Percentiles rank a stretch among this genome's conserved stretches.
Evolutionary conservation across 108 stramenopile species (phyloP).

Genomic region (Parmales sp.): DNA sequence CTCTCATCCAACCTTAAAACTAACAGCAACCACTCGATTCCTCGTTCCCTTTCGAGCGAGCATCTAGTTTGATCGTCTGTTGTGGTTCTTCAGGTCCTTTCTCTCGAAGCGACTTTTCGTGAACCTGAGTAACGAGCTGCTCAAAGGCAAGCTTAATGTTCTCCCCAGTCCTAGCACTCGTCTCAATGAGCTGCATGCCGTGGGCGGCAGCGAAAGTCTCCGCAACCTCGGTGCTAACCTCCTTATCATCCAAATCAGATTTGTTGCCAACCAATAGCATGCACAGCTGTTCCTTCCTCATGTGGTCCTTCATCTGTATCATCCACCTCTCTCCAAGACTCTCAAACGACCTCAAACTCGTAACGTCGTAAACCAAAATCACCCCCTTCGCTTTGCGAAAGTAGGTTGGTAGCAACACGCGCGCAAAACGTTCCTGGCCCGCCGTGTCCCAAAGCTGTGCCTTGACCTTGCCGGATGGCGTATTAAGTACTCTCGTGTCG

Average conservation of each 20-base stretch:
- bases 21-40: background rate
- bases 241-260: constrained; percentile 57
- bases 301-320: constrained; percentile 76
- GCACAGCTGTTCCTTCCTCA: constrained; percentile 60
- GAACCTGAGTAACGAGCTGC: constrained; percentile 71
- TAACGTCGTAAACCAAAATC: constrained; percentile 78
- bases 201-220: constrained; percentile 64
- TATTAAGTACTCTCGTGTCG: constrained; percentile 74
- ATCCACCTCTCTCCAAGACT: constrained; percentile 65
- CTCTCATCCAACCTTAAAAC: background rate
- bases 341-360: constrained; percentile 68
- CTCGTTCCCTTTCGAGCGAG: background rate
- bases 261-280: constrained; percentile 71
- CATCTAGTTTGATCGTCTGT: background rate
- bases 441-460: constrained; percentile 91
- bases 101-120: constrained; percentile 15
- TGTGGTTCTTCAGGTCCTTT: background rate
- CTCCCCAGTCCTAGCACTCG: constrained; percentile 63
- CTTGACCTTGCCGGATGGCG: constrained; percentile 77
- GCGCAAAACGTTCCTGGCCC: constrained; percentile 81
- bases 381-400: constrained; percentile 86
- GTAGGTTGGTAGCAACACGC: constrained; percentile 75
- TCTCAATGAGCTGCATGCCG: constrained; percentile 77
- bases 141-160: constrained; percentile 73
- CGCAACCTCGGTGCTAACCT: constrained; percentile 61